Evolutionary conservation across 768 basidiomycete species (phyloP).

Genomic region (Arthromyces matolae): DNA sequence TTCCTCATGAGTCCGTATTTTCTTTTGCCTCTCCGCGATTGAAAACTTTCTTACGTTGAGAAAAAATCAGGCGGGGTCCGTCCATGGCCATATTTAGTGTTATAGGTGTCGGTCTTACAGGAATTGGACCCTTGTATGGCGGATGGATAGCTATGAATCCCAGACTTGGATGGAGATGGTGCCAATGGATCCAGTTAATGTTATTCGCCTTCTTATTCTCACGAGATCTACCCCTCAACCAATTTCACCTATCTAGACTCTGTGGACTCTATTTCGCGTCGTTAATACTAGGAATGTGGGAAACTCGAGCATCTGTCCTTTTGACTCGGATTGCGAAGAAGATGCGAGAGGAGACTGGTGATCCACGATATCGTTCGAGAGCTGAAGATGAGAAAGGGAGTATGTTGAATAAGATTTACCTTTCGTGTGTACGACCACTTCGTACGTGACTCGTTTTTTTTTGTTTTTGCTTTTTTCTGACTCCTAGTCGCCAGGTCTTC

Average conservation of each 20-base stretch:
- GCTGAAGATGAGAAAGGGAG: constrained; percentile 60
- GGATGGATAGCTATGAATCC: constrained; percentile 65
- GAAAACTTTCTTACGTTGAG: not conserved
- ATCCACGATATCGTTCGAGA: constrained; percentile 56
- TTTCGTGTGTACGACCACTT: constrained; percentile 69
- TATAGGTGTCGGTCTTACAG: constrained; percentile 55
- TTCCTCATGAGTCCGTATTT: constrained; percentile 47
- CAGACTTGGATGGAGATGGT: constrained; percentile 72
- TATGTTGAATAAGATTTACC: constrained; percentile 54
- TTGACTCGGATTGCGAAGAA: constrained; percentile 61
- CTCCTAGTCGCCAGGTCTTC: constrained; percentile 42
- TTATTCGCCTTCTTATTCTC: no score
- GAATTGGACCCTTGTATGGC: constrained; percentile 58
- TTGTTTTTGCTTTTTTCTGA: not conserved
- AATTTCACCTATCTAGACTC: no score
- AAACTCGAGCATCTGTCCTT: constrained; percentile 65
- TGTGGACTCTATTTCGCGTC: no score
- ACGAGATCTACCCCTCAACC: no score
- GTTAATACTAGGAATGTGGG: no score
- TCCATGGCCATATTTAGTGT: constrained; percentile 75
- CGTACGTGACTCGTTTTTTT: constrained; percentile 38
- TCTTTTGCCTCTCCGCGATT: not conserved
- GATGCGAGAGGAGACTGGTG: constrained; percentile 61
- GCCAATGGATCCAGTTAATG: constrained; percentile 78
- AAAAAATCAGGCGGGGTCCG: constrained; percentile 63